These are phyloP conservation scores for Mycena leptocephala DNA, from an alignment of 768 basidiomycete genomes.

Conservation along the genomic window DNA sequence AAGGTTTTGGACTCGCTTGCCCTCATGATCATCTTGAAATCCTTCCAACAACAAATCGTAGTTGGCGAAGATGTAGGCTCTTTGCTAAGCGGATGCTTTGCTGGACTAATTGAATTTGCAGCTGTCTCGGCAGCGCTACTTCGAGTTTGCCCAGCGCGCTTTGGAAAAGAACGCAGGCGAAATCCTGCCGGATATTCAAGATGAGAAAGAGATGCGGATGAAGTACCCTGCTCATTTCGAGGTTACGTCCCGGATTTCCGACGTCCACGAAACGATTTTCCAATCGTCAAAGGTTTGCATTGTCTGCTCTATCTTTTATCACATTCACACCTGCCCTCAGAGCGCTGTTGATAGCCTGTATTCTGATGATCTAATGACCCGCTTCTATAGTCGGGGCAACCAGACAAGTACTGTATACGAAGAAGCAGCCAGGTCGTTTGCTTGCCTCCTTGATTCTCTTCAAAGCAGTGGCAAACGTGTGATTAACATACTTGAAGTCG, in stretches of 20 bases:
- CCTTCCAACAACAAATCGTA: not conserved
- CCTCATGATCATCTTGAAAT: not conserved
- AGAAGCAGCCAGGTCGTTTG: not conserved
- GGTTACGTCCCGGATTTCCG: not conserved
- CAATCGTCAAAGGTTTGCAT: not conserved
- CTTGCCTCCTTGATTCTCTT: not conserved
- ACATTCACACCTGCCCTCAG: too few relatives aligned
- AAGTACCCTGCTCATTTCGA: constrained; percentile 9
- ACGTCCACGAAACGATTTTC: not conserved
- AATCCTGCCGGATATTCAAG: not conserved
- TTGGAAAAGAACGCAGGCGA: not conserved
- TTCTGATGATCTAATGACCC: constrained; percentile 8
- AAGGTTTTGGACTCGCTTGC: not conserved
- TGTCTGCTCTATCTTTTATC: too few relatives aligned
- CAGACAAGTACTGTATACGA: not conserved
- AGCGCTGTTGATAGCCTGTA: not conserved
- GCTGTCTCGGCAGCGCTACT: constrained; percentile 5
- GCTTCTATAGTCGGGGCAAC: not conserved
- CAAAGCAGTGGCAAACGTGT: not conserved
- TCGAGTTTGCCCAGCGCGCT: not conserved
- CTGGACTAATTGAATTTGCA: not conserved
- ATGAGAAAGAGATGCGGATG: not conserved
- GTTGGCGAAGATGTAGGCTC: not conserved
- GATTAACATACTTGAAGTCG: constrained; percentile 16
- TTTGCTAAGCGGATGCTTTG: not conserved